These are phyloP conservation scores for Macrolepiota fuliginosa DNA, from an alignment of 768 basidiomycete genomes.

Conservation along the genomic window DNA sequence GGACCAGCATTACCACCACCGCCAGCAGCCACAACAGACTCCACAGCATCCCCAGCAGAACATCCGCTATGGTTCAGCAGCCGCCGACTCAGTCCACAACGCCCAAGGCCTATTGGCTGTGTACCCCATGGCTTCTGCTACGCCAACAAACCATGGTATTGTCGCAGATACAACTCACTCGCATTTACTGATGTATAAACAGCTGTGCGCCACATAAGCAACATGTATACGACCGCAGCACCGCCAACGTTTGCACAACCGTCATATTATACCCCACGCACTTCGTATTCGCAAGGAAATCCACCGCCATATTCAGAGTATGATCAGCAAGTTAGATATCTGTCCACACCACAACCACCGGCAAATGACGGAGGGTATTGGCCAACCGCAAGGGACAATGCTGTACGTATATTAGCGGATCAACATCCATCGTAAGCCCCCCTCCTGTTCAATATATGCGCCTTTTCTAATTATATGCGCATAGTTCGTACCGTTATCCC, in stretches of 20 bases:
- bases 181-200: slow-evolving; percentile 6
- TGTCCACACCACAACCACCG: slow-evolving; percentile 46
- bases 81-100: slow-evolving; percentile 57
- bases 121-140: slow-evolving; percentile 75
- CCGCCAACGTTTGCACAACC: slow-evolving; percentile 67
- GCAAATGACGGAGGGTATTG: slow-evolving; percentile 56
- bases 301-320: slow-evolving; percentile 68
- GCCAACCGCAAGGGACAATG: slow-evolving; percentile 60
- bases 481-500: slow-evolving; percentile 30
- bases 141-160: slow-evolving; percentile 74
- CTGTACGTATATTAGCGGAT: slow-evolving; percentile 56
- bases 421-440: slow-evolving; percentile 47
- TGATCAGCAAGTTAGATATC: slow-evolving; percentile 55
- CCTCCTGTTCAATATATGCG: slow-evolving; percentile 20
- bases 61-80: slow-evolving; percentile 19
- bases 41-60: slow-evolving; percentile 18
- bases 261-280: slow-evolving; percentile 40
- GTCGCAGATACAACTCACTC: background rate
- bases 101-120: slow-evolving; percentile 63
- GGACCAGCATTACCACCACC: slow-evolving; percentile 18
- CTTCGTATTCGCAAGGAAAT: slow-evolving; percentile 34
- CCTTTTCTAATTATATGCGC: slow-evolving; percentile 16
- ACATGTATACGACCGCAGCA: slow-evolving; percentile 54
- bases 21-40: slow-evolving; percentile 1
- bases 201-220: slow-evolving; percentile 69